These are phyloP conservation scores for Endotrypanum monterogeii DNA, from an alignment of 208 protist genomes.

Conservation along the genomic window DNA sequence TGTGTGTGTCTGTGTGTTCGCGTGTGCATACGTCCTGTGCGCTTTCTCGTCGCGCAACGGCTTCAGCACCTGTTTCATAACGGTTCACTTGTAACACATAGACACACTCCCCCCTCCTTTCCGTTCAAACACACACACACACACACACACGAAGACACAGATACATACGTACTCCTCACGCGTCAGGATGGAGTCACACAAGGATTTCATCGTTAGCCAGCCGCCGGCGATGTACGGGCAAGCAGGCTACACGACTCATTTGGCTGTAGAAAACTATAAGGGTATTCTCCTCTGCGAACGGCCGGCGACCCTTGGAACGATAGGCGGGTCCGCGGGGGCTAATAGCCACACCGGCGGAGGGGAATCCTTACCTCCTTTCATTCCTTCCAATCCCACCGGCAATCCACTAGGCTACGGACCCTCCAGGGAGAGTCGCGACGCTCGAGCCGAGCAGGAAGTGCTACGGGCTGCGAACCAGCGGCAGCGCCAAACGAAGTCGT, in stretches of 20 bases:
- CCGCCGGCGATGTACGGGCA: constrained; percentile 75
- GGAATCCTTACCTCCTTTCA: constrained; percentile 35
- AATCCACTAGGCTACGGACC: constrained; percentile 65
- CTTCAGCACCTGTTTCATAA: background rate
- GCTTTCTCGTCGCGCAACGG: background rate
- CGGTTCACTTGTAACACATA: background rate
- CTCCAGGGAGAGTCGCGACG: constrained; percentile 52
- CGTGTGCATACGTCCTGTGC: background rate
- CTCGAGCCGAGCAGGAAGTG: constrained; percentile 47
- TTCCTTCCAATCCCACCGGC: constrained; percentile 60
- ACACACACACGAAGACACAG: background rate
- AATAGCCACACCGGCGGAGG: background rate
- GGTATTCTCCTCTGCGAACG: constrained; percentile 88
- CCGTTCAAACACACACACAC: background rate
- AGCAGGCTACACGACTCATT: constrained; percentile 33
- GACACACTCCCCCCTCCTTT: background rate
- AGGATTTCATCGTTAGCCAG: constrained; percentile 90
- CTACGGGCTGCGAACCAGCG: constrained; percentile 59
- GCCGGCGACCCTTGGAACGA: constrained; percentile 46
- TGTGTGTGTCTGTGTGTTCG: background rate
- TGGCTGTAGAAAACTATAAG: constrained; percentile 92
- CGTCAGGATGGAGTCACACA: constrained; percentile 80
- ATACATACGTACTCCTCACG: background rate
- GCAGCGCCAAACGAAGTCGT: constrained; percentile 43
- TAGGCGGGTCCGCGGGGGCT: constrained; percentile 7